Evolutionary conservation across 2,329 filamentous ascomycete species (phyloP), one percentile per base, ranked within the genome.

Genomic region (Cladorrhinum sp.): DNA sequence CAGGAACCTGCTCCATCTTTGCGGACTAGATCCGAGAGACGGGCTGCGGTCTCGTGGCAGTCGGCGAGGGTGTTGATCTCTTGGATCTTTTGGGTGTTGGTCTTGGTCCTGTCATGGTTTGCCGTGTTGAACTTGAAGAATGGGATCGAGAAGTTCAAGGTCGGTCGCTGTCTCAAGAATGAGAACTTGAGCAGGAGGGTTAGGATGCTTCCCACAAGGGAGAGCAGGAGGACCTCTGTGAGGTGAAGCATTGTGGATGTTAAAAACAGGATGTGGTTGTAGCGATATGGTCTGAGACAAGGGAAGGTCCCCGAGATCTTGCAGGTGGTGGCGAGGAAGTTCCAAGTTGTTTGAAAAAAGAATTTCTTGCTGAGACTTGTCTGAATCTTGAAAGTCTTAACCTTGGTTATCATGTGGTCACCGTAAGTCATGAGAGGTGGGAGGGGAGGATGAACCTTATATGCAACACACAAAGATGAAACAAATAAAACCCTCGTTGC

Each of bases 1-100:
- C 66, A 68, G 2, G 20, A 32, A 23, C 65, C 66, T 12, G 66
- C 66, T 6, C 66, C 66, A 23, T 68, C 67, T 20, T 65, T 49
- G n/a, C 61, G 49, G 18, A 68, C 53, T 10, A 68, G 54, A 1
- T 55, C 38, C 5, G 58, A 50, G 12, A 67, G 52, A 5, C 20
- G 9, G 16, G 61, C 54, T 2, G 63, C 64, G 12, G 59, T 57
- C 29, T 65, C 65, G 18, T 67, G 65, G 32, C 23, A 57, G 6
- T 60, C 59, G 5, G 64, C 59, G 20, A 64, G 57, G 13, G 41
- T 8, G 13, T 32, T 45, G 56, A 65, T 58, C 1, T 52, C 54
- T 8, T 54, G 3, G 20, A 66, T 25, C 27, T 52, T 23, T 22
- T 50, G 29, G 12, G 24, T 25, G 54, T 20, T 60, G 6, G 55